These are phyloP conservation scores for Jacaranda mimosifolia DNA, from an alignment of 257 asterid species.

Conservation along the genomic window DNA sequence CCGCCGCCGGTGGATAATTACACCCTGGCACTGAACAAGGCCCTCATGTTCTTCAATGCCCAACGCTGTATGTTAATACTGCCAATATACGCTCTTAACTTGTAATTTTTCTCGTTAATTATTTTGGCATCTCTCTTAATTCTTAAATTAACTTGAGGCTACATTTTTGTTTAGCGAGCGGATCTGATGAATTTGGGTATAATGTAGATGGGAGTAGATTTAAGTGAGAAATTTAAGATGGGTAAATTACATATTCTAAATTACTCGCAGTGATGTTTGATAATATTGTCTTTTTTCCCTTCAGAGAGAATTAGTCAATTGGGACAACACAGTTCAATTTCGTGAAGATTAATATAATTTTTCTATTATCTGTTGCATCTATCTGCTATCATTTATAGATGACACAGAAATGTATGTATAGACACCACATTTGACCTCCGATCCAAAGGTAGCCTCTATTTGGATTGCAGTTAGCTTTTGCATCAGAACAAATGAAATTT, in stretches of 20 bases:
- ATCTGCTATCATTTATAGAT: background rate
- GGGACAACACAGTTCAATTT: background rate
- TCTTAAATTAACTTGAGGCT: background rate
- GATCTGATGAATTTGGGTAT: conserved; percentile 27
- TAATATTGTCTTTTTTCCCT: background rate
- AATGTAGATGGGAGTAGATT: background rate
- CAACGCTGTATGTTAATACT: conserved; percentile 75
- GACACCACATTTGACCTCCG: background rate
- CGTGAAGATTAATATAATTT: background rate
- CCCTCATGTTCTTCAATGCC: conserved; percentile 94
- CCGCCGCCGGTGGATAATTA: conserved; percentile 93
- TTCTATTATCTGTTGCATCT: background rate
- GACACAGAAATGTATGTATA: background rate
- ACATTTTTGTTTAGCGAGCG: background rate
- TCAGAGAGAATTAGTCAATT: background rate
- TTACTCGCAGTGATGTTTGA: background rate
- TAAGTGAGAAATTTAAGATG: background rate
- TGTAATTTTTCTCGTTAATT: background rate
- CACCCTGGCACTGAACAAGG: conserved; percentile 83
- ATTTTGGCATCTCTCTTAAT: too few relatives aligned
- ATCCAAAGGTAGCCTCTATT: conserved; percentile 15
- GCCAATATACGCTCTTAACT: background rate
- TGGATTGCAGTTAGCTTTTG: background rate
- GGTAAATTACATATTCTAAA: background rate
- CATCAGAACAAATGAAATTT: background rate